phyloP scores from a whole-genome alignment of 495 filamentous ascomycete species.

The Neurospora sp. region DNA sequence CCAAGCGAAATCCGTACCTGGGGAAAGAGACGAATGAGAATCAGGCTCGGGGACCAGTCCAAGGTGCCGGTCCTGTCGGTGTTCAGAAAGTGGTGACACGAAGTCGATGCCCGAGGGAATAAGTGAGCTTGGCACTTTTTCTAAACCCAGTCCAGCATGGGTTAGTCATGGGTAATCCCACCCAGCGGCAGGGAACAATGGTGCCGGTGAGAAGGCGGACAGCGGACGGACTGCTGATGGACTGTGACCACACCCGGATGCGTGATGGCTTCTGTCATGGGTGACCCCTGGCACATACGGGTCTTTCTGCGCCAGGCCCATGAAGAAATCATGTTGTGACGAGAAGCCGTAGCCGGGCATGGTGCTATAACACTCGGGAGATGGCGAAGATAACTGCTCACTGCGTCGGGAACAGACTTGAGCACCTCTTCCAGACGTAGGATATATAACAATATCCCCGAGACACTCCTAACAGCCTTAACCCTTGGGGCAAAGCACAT shows the following conservation, averaged over 20 bases:
- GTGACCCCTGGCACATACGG: not conserved
- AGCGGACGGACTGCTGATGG: not conserved
- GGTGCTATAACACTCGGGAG: not conserved
- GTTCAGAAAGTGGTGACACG: not conserved
- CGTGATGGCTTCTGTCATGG: not conserved
- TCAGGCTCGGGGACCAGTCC: not conserved
- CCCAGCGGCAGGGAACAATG: not conserved
- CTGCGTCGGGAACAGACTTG: not conserved
- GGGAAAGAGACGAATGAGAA: not conserved
- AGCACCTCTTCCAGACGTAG: not conserved
- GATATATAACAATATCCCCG: constrained; percentile 1
- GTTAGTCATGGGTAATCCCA: not conserved
- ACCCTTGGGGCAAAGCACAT: not conserved
- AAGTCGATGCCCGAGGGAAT: not conserved
- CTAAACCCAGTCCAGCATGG: not conserved
- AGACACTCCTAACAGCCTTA: not conserved
- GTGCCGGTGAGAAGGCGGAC: not conserved
- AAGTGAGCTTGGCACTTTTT: not conserved
- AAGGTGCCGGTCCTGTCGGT: not conserved
- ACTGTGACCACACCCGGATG: not conserved
- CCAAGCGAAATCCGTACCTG: not conserved
- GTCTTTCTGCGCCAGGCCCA: not conserved
- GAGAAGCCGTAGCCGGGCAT: not conserved
- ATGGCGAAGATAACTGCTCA: not conserved
- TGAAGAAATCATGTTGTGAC: not conserved